Base-by-base conservation (phyloP, 768 basidiomycete genomes). In the Termitomyces sp. region DNA sequence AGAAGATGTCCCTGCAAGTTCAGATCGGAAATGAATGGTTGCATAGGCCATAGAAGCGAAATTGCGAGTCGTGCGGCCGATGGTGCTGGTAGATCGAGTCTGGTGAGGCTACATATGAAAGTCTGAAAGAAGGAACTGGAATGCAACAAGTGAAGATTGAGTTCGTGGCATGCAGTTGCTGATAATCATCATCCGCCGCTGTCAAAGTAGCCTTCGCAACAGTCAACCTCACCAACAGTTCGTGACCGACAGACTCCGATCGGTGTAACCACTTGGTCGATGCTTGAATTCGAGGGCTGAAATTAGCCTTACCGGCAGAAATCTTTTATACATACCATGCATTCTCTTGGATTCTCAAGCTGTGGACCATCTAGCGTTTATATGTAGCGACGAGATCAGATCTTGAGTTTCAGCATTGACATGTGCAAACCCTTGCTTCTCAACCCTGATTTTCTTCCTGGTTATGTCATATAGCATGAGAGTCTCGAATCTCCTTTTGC, bases 391-490 rank as follows among this genome's bases (percentile, higher is more conserved):
- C 18, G n/a, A 51, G 62, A 44, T 58, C 49, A 35, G 28, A 58
- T 59, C 52, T 51, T 12, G 38, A 46, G 49, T 54, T 57, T 51
- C 38, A 51, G 36, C 11, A 35, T 33, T 55, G 56, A 52, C 61
- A 45, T 62, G 50, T 46, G 61, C 28, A 52, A 52, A 24, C 38
- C 16, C 38, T 33, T 56, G 38, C 39, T 56, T 58, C 53, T 36
- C 54, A 42, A 53, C 58, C 59, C 54, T 63, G 59, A 50, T 56
- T 44, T 39, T 45, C 59, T 51, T 33, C 40, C 49, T 59, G 53
- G 46, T 60, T 63, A 28, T 63, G 58, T 60, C 63, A 63, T 50
- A 52, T 60, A 58, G 58, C 57, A 58, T 59, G 57, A 63, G 62
- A 63, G 62, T 13, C 35, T 44, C 12, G 11, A 38, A 51, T 42